These are phyloP conservation scores for Diaporthe ilicicola DNA, from an alignment of 2,329 filamentous ascomycete genomes.

Conservation along the genomic window DNA sequence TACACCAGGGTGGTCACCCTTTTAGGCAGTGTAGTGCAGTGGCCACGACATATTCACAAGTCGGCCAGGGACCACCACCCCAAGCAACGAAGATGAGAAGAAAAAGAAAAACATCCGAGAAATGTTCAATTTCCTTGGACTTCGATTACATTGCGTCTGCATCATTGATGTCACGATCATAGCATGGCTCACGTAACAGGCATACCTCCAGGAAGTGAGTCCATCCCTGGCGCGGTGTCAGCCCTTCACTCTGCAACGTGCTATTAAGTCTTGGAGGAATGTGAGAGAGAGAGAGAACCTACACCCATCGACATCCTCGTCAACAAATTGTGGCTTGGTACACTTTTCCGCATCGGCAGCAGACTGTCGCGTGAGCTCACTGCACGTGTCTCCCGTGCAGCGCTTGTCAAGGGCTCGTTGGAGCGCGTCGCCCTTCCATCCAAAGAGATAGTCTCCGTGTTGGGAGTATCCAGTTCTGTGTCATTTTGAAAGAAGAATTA, in stretches of 20 bases:
- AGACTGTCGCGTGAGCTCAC: constrained; percentile 36
- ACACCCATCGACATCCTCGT: constrained; percentile 38
- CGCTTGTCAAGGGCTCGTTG: constrained; percentile 39
- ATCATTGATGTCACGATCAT: neutral
- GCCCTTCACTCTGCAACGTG: neutral
- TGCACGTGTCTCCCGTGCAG: constrained; percentile 37
- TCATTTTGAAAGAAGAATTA: neutral
- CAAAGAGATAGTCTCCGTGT: constrained; percentile 34
- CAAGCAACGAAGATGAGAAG: neutral
- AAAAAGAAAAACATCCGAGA: neutral
- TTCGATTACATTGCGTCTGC: neutral
- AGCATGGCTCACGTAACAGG: neutral
- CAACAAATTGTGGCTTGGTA: constrained; percentile 35
- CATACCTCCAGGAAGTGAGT: constrained; percentile 4
- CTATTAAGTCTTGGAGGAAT: neutral
- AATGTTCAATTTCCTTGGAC: neutral
- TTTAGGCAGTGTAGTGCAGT: too few species aligned
- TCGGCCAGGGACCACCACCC: neutral
- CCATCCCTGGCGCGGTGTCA: constrained; percentile 8
- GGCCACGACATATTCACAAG: too few species aligned
- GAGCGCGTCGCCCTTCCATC: constrained; percentile 37
- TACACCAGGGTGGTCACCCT: too few species aligned
- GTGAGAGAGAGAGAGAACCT: neutral
- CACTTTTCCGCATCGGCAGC: constrained; percentile 36
- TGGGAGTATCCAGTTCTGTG: constrained; percentile 31